Base-by-base conservation (phyloP, 2,329 filamentous ascomycete genomes). In the Exophiala dermatitidis region DNA sequence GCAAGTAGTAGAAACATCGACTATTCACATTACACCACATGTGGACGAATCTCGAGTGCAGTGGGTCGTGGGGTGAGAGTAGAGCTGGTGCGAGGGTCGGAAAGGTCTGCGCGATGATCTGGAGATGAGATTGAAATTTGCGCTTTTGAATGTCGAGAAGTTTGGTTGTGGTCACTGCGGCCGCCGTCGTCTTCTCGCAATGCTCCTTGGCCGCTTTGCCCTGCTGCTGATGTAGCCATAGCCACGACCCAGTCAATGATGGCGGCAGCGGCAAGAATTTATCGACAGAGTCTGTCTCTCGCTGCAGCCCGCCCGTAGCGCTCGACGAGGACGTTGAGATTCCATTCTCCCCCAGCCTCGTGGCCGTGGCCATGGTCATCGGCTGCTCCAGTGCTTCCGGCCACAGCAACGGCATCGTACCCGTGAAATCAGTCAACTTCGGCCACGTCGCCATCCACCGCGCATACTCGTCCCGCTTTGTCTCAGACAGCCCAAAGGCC, bases 371-470 rank as follows among this genome's bases (percentile, higher is more conserved):
- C 32, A 36, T 3, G 3, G 34, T 29, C 4, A 53, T 10, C 4
- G 34, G 34, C 33, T 19, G 38, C 12, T 44, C 43, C 37, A 41
- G 36, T 31, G n/a, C 3, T 12, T 33, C 41, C 3, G 52, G 49
- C 56, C 56, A 60, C 34, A 56, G 48, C 10, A 58, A 36, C 2
- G 56, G 56, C 50, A 59, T 57, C 34, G 33, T 45, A 7, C 48
- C 42, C 9, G 43, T 46, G 34, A 60, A 60, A 12, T 58, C 56
- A 2, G 45, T 28, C 37, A 56, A n/a, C 28, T 12, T 30, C 7
- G 58, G 58, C 58, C 58, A 60, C 6, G 58, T 60, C 32, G 52
- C 56, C 48, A 54, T 54, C 58, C 58, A 60, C 2, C 28, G 26
- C 29, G 45, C 33, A 37, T 52, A 47, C 26, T 44, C 32, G 29